Percentiles rank a stretch among this genome's conserved stretches.
Evolutionary conservation across 2,329 filamentous ascomycete species (phyloP).

Genomic region (Ceratocystis huliohia): DNA sequence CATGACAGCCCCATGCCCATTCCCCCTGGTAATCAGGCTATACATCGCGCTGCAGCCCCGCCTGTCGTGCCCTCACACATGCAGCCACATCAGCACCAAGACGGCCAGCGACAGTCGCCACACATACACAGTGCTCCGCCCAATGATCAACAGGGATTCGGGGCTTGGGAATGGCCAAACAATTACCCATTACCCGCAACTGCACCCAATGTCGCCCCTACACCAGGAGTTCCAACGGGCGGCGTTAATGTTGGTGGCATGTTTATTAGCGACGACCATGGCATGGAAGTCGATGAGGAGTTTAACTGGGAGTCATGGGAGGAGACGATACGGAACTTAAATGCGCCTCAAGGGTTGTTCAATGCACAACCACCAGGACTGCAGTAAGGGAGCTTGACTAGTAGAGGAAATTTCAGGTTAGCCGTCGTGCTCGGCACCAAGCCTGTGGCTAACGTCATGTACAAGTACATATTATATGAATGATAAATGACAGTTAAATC

Average conservation of each 20-base stretch:
- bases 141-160: slow-evolving; percentile 2
- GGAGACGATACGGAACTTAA: slow-evolving; percentile 14
- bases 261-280: not conserved
- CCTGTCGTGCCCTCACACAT: slow-evolving; percentile 11
- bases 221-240: not conserved
- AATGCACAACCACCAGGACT: slow-evolving; percentile 12
- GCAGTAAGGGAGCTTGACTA: slow-evolving; percentile 4
- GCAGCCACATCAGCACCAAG: slow-evolving; percentile 2
- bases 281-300: slow-evolving; percentile 19
- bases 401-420: no score
- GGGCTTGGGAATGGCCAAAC: slow-evolving; percentile 5
- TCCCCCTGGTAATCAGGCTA: not conserved
- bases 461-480: not conserved
- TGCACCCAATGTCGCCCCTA: not conserved
- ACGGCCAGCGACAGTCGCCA: not conserved
- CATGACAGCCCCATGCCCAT: not conserved
- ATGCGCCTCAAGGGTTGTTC: slow-evolving; percentile 3
- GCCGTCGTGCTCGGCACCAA: not conserved
- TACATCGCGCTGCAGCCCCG: slow-evolving; percentile 5
- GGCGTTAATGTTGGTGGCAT: not conserved
- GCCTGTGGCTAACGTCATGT: not conserved
- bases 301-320: slow-evolving; percentile 17
- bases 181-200: not conserved
- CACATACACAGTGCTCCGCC: slow-evolving; percentile 3
- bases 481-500: not conserved